Evolutionary conservation across 306 rosid genomes (phyloP).

Genomic region (Quercus rubra): DNA sequence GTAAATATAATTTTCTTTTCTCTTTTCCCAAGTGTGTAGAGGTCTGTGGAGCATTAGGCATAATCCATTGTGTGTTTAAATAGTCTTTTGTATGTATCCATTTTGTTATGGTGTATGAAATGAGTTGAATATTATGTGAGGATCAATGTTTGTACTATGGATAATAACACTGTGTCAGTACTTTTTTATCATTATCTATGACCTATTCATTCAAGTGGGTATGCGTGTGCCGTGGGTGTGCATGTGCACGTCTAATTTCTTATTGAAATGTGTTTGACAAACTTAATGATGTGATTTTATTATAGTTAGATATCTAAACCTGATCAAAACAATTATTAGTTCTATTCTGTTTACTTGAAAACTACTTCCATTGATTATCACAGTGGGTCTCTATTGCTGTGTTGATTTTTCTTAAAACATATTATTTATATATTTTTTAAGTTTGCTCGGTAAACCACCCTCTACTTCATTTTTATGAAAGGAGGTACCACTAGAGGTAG

Average conservation of each 20-base stretch:
- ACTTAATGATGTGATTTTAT: neutral
- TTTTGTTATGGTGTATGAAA: neutral
- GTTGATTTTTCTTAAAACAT: too few relatives aligned
- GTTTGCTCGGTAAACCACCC: neutral
- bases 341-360: neutral
- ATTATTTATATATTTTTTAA: neutral
- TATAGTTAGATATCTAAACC: neutral
- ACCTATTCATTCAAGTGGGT: too few relatives aligned
- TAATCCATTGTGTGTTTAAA: neutral
- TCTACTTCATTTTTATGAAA: neutral
- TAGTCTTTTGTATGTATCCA: slow-evolving; percentile 5
- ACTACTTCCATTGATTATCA: too few relatives aligned
- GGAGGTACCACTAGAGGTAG: neutral
- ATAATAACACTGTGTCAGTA: neutral
- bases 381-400: too few relatives aligned
- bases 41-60: neutral
- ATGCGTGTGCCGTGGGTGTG: neutral
- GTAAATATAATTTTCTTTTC: slow-evolving; percentile 38
- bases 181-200: neutral
- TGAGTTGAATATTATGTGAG: neutral
- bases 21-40: slow-evolving; percentile 9
- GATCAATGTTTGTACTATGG: neutral
- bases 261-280: neutral
- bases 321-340: neutral
- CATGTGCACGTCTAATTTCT: neutral